Evolutionary conservation across 106 monocot genomes (phyloP).

Genomic region (Hemerocallis citrina): DNA sequence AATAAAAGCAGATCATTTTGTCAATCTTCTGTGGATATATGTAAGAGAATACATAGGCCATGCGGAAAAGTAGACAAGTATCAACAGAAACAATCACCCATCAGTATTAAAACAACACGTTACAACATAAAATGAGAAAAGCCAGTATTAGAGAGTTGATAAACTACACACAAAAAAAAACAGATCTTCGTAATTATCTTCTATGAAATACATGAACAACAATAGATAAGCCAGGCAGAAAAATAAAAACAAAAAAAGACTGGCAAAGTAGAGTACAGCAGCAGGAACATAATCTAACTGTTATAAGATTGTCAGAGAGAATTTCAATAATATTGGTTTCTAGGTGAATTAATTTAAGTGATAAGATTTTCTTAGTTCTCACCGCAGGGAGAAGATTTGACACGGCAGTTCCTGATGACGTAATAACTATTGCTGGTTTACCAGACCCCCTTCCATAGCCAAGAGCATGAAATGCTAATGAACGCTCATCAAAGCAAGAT

Average conservation of each 20-base stretch:
- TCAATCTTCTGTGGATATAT: too few relatives aligned
- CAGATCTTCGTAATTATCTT: background rate
- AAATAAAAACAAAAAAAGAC: background rate
- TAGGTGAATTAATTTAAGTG: background rate
- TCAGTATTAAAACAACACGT: too few relatives aligned
- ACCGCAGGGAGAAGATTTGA: conserved; percentile 94
- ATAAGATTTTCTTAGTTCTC: conserved; percentile 18
- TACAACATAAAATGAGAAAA: too few relatives aligned
- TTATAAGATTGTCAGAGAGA: too few relatives aligned
- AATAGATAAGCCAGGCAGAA: background rate
- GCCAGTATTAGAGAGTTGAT: too few relatives aligned
- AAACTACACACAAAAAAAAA: too few relatives aligned
- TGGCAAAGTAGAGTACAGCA: background rate
- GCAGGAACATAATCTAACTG: too few relatives aligned
- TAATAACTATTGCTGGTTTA: conserved; percentile 83
- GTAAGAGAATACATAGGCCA: too few relatives aligned
- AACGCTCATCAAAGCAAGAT: conserved; percentile 92
- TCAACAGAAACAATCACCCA: too few relatives aligned
- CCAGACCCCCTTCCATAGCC: conserved; percentile 71
- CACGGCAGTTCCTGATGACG: conserved; percentile 88
- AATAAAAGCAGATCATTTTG: too few relatives aligned
- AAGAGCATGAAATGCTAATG: conserved; percentile 90
- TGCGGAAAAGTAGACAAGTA: too few relatives aligned
- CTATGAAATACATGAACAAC: background rate
- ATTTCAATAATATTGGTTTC: background rate